Conservation (phyloP, 2,329 filamentous ascomycete species). For the Alternaria metachromatica region DNA sequence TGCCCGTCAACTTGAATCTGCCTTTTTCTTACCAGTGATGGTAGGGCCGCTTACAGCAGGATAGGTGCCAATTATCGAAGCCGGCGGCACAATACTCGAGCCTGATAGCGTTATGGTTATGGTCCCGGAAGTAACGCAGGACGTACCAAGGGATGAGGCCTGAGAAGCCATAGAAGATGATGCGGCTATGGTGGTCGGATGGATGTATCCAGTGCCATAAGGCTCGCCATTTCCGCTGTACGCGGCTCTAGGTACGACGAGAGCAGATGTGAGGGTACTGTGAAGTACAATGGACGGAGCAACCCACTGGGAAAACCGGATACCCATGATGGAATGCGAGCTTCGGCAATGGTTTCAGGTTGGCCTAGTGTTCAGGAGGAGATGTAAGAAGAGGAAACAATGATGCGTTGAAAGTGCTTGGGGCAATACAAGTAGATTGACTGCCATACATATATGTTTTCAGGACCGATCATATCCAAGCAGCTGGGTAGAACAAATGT, state of each 20-base stretch:
- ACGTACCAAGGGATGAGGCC: not conserved
- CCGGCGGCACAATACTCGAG: not conserved
- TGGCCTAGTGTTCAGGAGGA: not conserved
- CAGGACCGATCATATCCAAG: not conserved
- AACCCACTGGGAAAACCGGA: not conserved
- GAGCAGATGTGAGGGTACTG: not conserved
- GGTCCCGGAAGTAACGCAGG: not conserved
- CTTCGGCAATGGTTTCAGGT: not conserved
- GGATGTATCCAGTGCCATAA: not conserved
- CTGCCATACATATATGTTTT: not conserved
- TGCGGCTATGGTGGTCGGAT: not conserved
- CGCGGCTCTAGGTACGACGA: not conserved
- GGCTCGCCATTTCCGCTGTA: not conserved
- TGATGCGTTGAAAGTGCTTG: not conserved
- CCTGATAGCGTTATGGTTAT: not conserved
- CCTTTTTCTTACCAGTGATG: not conserved
- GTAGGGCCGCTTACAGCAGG: not conserved
- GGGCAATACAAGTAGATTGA: not conserved
- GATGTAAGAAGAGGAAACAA: not conserved
- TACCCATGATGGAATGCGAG: not conserved
- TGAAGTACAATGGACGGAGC: not conserved
- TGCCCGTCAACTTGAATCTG: not conserved
- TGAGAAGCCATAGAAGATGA: not conserved
- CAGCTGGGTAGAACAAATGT: not conserved
- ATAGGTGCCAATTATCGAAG: not conserved